phyloP scores from a whole-genome alignment of 345 rosid species.

The Limnanthes douglasii region DNA sequence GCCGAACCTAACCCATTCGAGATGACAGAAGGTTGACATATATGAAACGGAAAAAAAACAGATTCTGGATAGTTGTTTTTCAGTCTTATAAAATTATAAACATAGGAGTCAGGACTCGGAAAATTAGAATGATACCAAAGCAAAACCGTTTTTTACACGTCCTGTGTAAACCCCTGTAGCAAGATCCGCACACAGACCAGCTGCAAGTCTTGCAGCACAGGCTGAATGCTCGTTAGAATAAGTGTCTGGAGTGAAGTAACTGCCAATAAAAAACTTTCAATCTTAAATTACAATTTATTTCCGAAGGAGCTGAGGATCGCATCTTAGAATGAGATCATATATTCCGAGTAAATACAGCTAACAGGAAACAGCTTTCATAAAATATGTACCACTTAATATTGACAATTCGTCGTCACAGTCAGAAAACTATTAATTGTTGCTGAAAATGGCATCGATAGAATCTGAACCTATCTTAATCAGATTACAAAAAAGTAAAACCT shows the following conservation, averaged over 20 bases:
- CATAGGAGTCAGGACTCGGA: background rate
- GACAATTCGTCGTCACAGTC: no score
- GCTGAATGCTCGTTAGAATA: conserved; percentile 99
- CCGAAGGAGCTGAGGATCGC: background rate
- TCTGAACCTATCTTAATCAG: no score
- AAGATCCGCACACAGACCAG: conserved; percentile 94
- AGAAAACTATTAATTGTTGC: no score
- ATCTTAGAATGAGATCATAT: no score
- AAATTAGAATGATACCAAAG: conserved; percentile 55
- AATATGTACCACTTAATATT: no score
- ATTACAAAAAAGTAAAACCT: no score
- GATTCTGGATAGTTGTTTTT: background rate
- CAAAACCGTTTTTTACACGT: conserved; percentile 78
- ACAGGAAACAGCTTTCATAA: no score
- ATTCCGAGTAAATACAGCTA: no score
- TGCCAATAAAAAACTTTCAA: conserved; percentile 23
- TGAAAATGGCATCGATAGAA: no score
- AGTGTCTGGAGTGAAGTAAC: conserved; percentile 94
- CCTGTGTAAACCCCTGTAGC: conserved; percentile 72
- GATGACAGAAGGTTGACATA: background rate
- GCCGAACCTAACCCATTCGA: conserved; percentile 53
- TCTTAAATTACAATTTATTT: background rate
- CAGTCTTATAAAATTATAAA: background rate
- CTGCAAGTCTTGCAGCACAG: conserved; percentile 93
- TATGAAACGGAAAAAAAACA: background rate